Evolutionary conservation across 169 alveolate species (phyloP), one percentile per base, ranked within the genome.

Genomic region (Plasmodium gallinaceum): DNA sequence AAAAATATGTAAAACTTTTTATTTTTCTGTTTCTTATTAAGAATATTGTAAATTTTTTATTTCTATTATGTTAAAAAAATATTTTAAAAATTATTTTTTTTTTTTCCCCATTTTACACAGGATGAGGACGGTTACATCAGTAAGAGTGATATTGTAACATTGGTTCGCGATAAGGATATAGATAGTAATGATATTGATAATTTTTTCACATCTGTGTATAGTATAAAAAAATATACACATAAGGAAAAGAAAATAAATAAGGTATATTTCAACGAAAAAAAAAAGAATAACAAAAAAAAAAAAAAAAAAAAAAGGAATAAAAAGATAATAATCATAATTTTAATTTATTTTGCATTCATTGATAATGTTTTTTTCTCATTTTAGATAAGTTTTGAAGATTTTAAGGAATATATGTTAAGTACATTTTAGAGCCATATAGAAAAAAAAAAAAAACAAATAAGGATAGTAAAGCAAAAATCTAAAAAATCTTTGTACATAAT

Each of bases 51-150:
- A 5, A 9, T 48, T 14, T 48, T 14, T 14, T 2, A 48, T 48
- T 48, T 48, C 0, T 48, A 48, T 48, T 9, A 1, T 48, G 14
- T 0, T 48, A 48, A 48, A 48, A 48, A 48, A 10, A 14, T 48
- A 48, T 14, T 48, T 48, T 10, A 48, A 48, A 48, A 48, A 48
- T 52, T 52, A 7, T n/a, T 52, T 52, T 54, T 54, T 54, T 8
- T n/a, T 12, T 54, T 14, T 12, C 8, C 20, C 24, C 9, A 68
- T 51, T 62, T n/a, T 61, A 20, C 43, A 83, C 43, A 83, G 91
- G 91, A 83, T 54, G 91, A 83, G 42, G 91, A 83, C 14, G 91
- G 91, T 8, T 83, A 83, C 64, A 83, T 83, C 51, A 83, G 91
- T 54, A 83, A 83, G 68, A 83, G 91, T 46, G 91, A 83, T 32